Evolutionary conservation across 2,329 filamentous ascomycete species (phyloP).

Genomic region (Penicillium sp.): DNA sequence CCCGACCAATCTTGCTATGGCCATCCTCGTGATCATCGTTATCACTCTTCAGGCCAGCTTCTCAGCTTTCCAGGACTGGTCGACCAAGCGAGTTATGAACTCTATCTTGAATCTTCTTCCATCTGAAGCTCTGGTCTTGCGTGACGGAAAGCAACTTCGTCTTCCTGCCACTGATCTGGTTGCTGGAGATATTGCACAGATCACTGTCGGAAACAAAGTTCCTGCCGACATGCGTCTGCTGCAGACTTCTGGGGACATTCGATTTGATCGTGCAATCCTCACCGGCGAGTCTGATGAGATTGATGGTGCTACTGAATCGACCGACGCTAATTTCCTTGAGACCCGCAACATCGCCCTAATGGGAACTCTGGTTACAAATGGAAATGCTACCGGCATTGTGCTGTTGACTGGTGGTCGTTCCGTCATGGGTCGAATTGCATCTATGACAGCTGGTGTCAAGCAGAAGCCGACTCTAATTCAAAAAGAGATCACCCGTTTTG

Average conservation of each 20-base stretch:
- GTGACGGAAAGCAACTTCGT: constrained; percentile 58
- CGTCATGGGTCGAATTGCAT: constrained; percentile 75
- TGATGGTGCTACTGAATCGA: constrained; percentile 62
- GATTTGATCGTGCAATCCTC: constrained; percentile 72
- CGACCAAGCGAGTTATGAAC: constrained; percentile 73
- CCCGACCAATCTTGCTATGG: constrained; percentile 68
- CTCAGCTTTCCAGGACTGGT: constrained; percentile 73
- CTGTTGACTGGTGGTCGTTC: constrained; percentile 71
- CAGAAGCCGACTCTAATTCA: constrained; percentile 69
- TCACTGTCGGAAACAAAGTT: constrained; percentile 72
- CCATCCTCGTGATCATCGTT: constrained; percentile 71
- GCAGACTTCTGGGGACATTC: constrained; percentile 67
- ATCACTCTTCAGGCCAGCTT: constrained; percentile 70
- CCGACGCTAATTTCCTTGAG: constrained; percentile 74
- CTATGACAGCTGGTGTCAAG: constrained; percentile 70
- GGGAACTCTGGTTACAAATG: constrained; percentile 74
- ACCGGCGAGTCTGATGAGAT: constrained; percentile 72
- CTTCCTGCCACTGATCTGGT: constrained; percentile 65
- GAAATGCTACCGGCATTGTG: constrained; percentile 66
- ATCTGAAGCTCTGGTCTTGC: constrained; percentile 65
- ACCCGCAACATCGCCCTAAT: constrained; percentile 75
- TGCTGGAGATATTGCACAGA: constrained; percentile 68
- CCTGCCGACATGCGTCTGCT: constrained; percentile 74
- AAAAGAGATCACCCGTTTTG: constrained; percentile 71
- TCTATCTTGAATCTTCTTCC: constrained; percentile 77